Conservation (phyloP, 108 stramenopile genomes). For the Nannochloropsis salina region DNA sequence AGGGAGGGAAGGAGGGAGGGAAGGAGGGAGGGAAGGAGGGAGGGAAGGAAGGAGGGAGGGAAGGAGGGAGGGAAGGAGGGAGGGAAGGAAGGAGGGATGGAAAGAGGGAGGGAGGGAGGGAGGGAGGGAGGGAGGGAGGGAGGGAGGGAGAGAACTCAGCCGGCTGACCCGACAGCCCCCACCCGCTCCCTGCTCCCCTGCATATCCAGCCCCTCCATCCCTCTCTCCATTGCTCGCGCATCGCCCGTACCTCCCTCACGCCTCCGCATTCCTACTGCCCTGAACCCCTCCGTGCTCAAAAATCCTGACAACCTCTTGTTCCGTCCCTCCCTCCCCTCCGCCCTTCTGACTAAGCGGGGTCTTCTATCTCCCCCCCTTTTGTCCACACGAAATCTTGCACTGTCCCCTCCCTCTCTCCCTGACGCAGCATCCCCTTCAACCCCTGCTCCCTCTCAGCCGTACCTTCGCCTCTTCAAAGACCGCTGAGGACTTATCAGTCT, state of each 20-base stretch:
- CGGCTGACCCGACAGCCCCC: constrained; percentile 57
- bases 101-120: background rate
- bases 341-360: constrained; percentile 63
- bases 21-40: background rate
- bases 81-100: background rate
- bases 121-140: background rate
- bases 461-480: background rate
- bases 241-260: background rate
- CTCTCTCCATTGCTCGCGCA: background rate
- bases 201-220: background rate
- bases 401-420: background rate
- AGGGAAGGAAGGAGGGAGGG: background rate
- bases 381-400: background rate
- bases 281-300: constrained; percentile 88
- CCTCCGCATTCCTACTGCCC: constrained; percentile 95
- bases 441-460: background rate
- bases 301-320: background rate
- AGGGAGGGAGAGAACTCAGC: constrained; percentile 45
- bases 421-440: background rate
- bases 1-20: background rate
- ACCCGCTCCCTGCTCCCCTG: background rate
- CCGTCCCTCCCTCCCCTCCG: background rate
- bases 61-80: constrained; percentile 1
- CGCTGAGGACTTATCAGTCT: background rate
- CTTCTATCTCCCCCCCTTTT: no score